Evolutionary conservation across 2,329 filamentous ascomycete genomes (phyloP).

Genomic region (Coleophoma cylindrospora): DNA sequence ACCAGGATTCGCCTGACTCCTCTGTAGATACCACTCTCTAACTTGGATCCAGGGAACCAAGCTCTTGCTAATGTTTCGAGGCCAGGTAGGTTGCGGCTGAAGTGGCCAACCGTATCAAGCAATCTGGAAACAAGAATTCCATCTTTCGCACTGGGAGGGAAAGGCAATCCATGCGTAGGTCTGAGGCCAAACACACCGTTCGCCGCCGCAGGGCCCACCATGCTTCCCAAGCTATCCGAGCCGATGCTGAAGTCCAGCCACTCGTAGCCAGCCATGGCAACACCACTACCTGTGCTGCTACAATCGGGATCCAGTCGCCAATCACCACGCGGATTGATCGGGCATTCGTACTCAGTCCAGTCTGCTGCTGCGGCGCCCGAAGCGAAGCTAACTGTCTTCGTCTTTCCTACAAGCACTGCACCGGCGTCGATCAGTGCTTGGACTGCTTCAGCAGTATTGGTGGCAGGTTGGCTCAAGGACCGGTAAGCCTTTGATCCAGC

Average conservation of each 20-base stretch:
- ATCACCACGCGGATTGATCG: slow-evolving; percentile 38
- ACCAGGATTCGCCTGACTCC: not conserved
- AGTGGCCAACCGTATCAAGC: slow-evolving; percentile 14
- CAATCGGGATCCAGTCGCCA: slow-evolving; percentile 38
- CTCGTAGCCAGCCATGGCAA: slow-evolving; percentile 34
- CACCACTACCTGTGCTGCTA: slow-evolving; percentile 39
- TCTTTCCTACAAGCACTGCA: slow-evolving; percentile 48
- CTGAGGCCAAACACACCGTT: slow-evolving; percentile 13
- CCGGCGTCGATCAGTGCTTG: slow-evolving; percentile 53
- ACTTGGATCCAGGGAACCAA: not conserved
- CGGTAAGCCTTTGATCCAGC: slow-evolving; percentile 54
- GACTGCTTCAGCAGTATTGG: slow-evolving; percentile 41
- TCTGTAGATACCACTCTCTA: not conserved
- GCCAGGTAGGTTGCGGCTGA: slow-evolving; percentile 5
- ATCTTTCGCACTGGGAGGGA: slow-evolving; percentile 1
- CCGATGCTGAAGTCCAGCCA: slow-evolving; percentile 46
- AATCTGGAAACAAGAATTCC: slow-evolving; percentile 7
- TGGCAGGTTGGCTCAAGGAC: slow-evolving; percentile 39
- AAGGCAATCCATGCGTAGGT: slow-evolving; percentile 6
- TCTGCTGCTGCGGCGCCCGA: slow-evolving; percentile 28
- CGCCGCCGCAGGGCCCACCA: slow-evolving; percentile 11
- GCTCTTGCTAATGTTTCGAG: not conserved
- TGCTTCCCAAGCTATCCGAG: slow-evolving; percentile 35
- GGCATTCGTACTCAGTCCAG: slow-evolving; percentile 33
- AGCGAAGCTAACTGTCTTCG: slow-evolving; percentile 42